These are phyloP conservation scores for Penicillium subrubescens DNA, from an alignment of 495 filamentous ascomycete species.

Conservation along the genomic window DNA sequence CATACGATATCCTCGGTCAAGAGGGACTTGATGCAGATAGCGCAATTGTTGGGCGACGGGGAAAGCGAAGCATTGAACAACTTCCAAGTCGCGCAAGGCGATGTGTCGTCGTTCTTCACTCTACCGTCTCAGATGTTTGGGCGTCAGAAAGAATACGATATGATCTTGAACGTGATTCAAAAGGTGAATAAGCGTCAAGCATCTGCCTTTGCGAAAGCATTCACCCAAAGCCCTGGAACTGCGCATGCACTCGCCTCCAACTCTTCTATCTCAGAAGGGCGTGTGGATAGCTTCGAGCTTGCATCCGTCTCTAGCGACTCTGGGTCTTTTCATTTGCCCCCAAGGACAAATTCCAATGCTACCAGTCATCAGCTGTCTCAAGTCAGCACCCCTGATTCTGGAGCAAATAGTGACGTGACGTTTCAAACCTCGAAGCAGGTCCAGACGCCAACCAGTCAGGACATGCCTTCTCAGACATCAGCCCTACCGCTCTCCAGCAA, in stretches of 20 bases:
- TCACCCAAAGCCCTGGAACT: conserved; percentile 38
- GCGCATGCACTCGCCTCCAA: conserved; percentile 54
- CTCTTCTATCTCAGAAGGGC: conserved; percentile 59
- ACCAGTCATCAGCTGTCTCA: conserved; percentile 34
- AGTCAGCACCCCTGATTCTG: conserved; percentile 40
- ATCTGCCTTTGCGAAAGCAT: conserved; percentile 46
- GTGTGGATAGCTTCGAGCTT: conserved; percentile 53
- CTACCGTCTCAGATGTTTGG: conserved; percentile 80
- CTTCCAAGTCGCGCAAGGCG: conserved; percentile 71
- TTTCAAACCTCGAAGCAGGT: conserved; percentile 34
- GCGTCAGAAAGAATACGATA: conserved; percentile 67
- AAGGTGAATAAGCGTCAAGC: conserved; percentile 66
- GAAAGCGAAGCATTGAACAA: conserved; percentile 66
- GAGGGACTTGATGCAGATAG: conserved; percentile 70
- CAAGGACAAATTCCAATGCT: conserved; percentile 42
- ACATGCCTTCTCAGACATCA: conserved; percentile 9
- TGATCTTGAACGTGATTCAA: conserved; percentile 71
- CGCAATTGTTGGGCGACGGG: conserved; percentile 72
- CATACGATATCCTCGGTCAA: conserved; percentile 80
- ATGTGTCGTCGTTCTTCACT: conserved; percentile 85
- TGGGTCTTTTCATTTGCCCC: conserved; percentile 50
- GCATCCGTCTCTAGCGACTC: conserved; percentile 55
- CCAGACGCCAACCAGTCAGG: conserved; percentile 10
- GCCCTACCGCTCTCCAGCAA: conserved; percentile 23
- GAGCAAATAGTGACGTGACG: conserved; percentile 39